Evolutionary conservation across 208 protist species (phyloP), one percentile per base, ranked within the genome.

Genomic region (Wallacemonas sp.): DNA sequence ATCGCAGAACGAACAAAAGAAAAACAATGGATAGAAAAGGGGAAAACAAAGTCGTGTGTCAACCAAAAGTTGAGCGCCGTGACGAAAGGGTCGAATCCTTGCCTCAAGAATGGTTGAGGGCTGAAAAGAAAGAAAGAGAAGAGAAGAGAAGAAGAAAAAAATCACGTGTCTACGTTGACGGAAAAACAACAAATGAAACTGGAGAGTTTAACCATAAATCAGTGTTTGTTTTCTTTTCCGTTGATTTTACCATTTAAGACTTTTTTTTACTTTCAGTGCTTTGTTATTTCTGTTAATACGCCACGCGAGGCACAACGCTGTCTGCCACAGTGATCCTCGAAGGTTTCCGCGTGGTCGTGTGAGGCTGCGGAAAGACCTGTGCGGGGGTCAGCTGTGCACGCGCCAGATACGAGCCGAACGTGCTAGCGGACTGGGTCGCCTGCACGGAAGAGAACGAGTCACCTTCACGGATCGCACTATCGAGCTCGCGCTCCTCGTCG

Each of bases 301-400:
- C 25, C 18, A 18, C 25, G 25, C 25, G 4, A 18, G 48, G 12
- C 2, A 31, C 25, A 31, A 54, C 18, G 48, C 25, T 54, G 26
- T 54, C 48, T 20, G 26, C 26, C 25, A 26, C 12, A 2, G 48
- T 54, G 2, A 54, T 54, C 23, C 23, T 54, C 20, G 48, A 54
- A 5, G 18, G 23, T 20, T 54, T 54, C 8, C 48, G 48, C 26
- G 48, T 54, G 4, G 48, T 31, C 48, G 16, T 54, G 4, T 54
- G 48, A 54, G 48, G 48, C 48, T 14, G 18, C 48, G 48, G 48
- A 54, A 54, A 54, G 48, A 2, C 25, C 8, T 33, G 23, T 18
- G 48, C 20, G 5, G n/a, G 44, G 18, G 4, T 32, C 4, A 10
- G 3, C 14, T 7, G 8, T 26, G n/a, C 7, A 18, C 48, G 10